Conservation (phyloP, 1,139 yeast species). For the Hyphopichia khmerensis region DNA sequence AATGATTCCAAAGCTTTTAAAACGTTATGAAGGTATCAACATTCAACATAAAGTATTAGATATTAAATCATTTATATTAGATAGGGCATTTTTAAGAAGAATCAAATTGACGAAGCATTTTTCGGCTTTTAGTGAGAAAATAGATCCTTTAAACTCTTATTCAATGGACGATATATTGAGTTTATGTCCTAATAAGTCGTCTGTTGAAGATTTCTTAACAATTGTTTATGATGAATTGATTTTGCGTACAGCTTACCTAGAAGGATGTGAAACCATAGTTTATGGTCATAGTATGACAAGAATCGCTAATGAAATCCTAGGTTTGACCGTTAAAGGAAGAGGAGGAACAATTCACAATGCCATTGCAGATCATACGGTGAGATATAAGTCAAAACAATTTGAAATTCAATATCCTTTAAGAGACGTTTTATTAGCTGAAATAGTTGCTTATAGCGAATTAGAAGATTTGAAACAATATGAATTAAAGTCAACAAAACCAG, state of each 20-base stretch:
- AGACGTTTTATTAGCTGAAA: conserved; percentile 69
- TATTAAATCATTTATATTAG: conserved; percentile 34
- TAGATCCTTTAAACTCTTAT: conserved; percentile 6
- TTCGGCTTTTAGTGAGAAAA: conserved; percentile 16
- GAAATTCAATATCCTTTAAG: conserved; percentile 67
- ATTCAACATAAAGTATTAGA: conserved; percentile 38
- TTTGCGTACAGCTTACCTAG: conserved; percentile 44
- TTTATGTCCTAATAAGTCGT: conserved; percentile 50
- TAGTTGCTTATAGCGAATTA: conserved; percentile 50
- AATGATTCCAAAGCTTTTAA: conserved; percentile 18
- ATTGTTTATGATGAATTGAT: conserved; percentile 52
- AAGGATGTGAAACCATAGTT: conserved; percentile 54
- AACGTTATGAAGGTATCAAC: conserved; percentile 20
- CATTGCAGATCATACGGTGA: conserved; percentile 46
- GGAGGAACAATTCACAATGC: conserved; percentile 64
- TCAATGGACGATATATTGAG: conserved; percentile 26
- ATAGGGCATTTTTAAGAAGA: conserved; percentile 22
- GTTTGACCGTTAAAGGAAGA: conserved; percentile 87
- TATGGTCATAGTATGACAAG: conserved; percentile 83
- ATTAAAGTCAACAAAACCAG: conserved; percentile 21
- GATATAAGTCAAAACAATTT: conserved; percentile 27
- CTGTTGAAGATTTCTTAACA: conserved; percentile 59
- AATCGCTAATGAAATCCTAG: conserved; percentile 74
- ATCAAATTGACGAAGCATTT: conserved; percentile 28
- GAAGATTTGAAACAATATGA: conserved; percentile 24